Percentiles rank a stretch among this genome's conserved stretches.
Evolutionary conservation across 2,329 filamentous ascomycete species (phyloP).

Genomic region (Beauveria varroae): DNA sequence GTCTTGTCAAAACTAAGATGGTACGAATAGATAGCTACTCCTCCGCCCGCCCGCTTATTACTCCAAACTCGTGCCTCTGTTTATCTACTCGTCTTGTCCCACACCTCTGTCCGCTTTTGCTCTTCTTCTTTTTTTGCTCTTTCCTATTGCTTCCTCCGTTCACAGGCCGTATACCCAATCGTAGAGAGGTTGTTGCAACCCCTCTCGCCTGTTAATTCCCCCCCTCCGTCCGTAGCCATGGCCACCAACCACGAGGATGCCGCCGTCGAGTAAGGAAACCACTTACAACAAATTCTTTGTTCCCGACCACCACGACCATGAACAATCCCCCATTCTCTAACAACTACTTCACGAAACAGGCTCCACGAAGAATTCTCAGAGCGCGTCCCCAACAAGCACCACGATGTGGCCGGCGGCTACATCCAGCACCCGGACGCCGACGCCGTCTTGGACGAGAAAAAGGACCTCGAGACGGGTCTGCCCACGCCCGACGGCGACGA

Average conservation of each 20-base stretch:
- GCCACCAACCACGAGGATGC: conserved; percentile 27
- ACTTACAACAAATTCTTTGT: neutral
- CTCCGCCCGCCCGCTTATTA: neutral
- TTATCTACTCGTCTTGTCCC: conserved; percentile 9
- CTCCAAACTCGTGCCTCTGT: neutral
- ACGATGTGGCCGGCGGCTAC: conserved; percentile 16
- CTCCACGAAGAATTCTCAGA: conserved; percentile 17
- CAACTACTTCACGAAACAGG: conserved; percentile 4
- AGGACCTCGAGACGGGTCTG: conserved; percentile 14
- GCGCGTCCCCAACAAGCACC: conserved; percentile 14
- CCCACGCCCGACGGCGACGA: conserved; percentile 39
- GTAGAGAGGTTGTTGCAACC: neutral
- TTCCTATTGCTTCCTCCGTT: neutral
- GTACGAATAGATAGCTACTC: no score
- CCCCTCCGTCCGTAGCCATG: conserved; percentile 17
- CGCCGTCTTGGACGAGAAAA: conserved; percentile 11
- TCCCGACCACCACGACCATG: no score
- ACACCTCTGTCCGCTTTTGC: neutral
- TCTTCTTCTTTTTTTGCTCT: neutral
- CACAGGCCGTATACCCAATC: neutral
- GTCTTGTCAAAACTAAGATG: neutral
- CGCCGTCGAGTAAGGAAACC: conserved; percentile 25
- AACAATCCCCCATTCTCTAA: no score
- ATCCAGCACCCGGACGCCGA: conserved; percentile 1
- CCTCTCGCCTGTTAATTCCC: neutral